These are phyloP conservation scores for Neoboletus magnificus DNA, from an alignment of 768 basidiomycete genomes.

Conservation along the genomic window DNA sequence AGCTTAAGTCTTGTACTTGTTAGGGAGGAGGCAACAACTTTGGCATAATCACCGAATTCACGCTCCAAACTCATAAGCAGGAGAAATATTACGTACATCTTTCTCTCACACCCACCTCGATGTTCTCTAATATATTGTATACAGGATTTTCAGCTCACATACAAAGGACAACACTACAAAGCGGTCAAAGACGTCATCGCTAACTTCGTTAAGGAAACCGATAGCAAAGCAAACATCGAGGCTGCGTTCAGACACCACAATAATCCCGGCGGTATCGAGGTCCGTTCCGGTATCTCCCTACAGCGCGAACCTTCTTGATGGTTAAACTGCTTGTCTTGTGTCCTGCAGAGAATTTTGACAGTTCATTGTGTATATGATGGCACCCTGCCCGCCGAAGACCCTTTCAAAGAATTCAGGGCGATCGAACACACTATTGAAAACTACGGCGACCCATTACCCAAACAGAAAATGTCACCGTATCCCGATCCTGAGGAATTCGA, in stretches of 20 bases:
- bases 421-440: neutral
- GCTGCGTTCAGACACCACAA: conserved; percentile 3
- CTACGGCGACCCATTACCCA: neutral
- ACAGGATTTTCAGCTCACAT: conserved; percentile 5
- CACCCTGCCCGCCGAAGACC: neutral
- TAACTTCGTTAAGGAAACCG: neutral
- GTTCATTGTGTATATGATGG: conserved; percentile 1
- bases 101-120: neutral
- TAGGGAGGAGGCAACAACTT: conserved; percentile 28
- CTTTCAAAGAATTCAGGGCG: neutral
- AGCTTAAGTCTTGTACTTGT: neutral
- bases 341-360: neutral
- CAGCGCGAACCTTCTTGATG: neutral
- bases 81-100: conserved; percentile 2
- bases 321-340: too few relatives aligned
- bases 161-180: neutral
- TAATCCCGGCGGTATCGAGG: neutral
- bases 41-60: conserved; percentile 28
- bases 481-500: too few relatives aligned
- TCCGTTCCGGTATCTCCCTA: neutral
- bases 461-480: neutral
- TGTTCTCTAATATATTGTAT: neutral
- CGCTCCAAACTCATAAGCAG: conserved; percentile 15
- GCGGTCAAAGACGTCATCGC: conserved; percentile 6
- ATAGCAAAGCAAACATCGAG: conserved; percentile 7